Base-by-base conservation (phyloP, 1,284 basidiomycete species). In the Ganoderma lingzhi region DNA sequence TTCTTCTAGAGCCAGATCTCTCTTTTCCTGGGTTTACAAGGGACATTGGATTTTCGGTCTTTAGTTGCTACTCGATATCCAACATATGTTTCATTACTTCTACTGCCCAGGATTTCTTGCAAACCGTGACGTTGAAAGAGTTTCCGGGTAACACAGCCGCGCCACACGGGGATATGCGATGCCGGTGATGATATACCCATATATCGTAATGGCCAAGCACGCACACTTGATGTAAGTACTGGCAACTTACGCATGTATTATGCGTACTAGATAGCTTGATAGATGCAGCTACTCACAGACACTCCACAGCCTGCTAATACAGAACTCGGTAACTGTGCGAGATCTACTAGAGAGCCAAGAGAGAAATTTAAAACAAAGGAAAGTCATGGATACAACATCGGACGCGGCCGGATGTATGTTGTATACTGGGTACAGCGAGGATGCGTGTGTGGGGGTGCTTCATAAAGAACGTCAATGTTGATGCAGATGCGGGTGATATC, bases 371-470 rank as follows among this genome's bases (percentile, higher is more conserved):
- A 48, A 37, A 42, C n/a, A 30, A 44, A 66, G 19, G 37, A 56
- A 30, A 55, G 39, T 51, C 59, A 62, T 53, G 51, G 60, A 23
- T 66, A 66, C 65, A 66, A 56, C 65, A 55, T 59, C 59, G 59
- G 56, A 37, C 56, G 15, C 19, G 45, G 48, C 35, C n/a, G 28
- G 51, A 23, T 64, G 55, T 64, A 51, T 41, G 48, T 64, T 51
- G 48, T n/a, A 58, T 64, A 64, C 63, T 53, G n/a, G 53, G 39
- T 64, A 64, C 63, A 65, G 64, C 64, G 56, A 44, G 53, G 45
- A 62, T 66, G 60, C 51, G 41, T 45, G 63, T 44, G 58, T 60
- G 23, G 23, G n/a, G 39, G 58, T 60, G 58, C 14, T 60, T 28
- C 53, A 55, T 62, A 37, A 19, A 12, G 15, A 56, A 14, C 51